A percentile compares a stretch with the other conserved stretches of the same genome.
Conservation (phyloP, 2,329 filamentous ascomycete genomes). For the Lachnellula hyalina region DNA sequence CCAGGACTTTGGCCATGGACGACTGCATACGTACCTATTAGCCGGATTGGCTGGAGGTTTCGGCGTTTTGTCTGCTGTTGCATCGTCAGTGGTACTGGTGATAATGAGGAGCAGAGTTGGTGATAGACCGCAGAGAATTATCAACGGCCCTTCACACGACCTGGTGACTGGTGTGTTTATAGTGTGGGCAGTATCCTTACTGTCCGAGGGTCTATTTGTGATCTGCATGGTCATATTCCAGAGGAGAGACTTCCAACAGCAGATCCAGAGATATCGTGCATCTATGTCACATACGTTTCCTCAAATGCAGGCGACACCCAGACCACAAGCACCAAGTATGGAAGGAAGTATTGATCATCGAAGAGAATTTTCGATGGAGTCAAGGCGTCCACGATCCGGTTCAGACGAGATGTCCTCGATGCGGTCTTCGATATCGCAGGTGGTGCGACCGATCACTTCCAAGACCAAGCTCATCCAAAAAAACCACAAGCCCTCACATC, state of each 20-base stretch:
- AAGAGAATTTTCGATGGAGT: slow-evolving; percentile 19
- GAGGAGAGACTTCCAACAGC: slow-evolving; percentile 25
- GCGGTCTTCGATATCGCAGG: slow-evolving; percentile 43
- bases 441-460: slow-evolving; percentile 51
- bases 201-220: slow-evolving; percentile 26
- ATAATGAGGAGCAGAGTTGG: slow-evolving; percentile 18
- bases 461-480: slow-evolving; percentile 48
- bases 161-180: slow-evolving; percentile 26
- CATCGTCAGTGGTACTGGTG: slow-evolving; percentile 23
- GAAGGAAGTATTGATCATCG: slow-evolving; percentile 10
- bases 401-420: slow-evolving; percentile 44
- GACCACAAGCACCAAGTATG: slow-evolving; percentile 12
- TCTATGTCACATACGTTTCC: slow-evolving; percentile 13
- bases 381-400: slow-evolving; percentile 35
- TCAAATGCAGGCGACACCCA: slow-evolving; percentile 19
- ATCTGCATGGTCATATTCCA: slow-evolving; percentile 26
- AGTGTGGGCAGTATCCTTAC: slow-evolving; percentile 25
- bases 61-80: slow-evolving; percentile 21
- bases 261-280: slow-evolving; percentile 22
- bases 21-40: slow-evolving; percentile 25
- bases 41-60: slow-evolving; percentile 23
- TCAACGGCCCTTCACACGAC: slow-evolving; percentile 15
- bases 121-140: slow-evolving; percentile 17
- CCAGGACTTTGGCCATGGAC: slow-evolving; percentile 22
- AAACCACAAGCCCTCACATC: slow-evolving; percentile 35